Evolutionary conservation across 176 grass and related monocot genomes (phyloP), one percentile per base, ranked within the genome.

Genomic region (Phragmites australis): DNA sequence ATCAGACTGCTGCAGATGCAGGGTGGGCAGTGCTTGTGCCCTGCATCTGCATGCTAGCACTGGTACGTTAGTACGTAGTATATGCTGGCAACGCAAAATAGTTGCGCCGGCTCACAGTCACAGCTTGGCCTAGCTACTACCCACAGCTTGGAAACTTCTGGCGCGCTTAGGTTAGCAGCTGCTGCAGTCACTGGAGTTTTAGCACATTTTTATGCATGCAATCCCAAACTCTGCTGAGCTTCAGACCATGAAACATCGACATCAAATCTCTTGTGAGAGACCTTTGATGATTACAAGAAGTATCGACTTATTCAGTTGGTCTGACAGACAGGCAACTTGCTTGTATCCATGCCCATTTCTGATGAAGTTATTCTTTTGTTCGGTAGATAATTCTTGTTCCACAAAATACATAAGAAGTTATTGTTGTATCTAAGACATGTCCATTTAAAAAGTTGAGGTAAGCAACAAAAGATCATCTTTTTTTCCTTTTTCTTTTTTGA

Each of bases 241-340:
- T 27, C 68, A 73, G 68, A 63, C 68, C 44, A 83, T 74, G 70
- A 74, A 83, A 65, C 70, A 74, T 83, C 81, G 15, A 53, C 70
- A n/a, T 83, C 57, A 37, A 19, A 74, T 83, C 69, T 53, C 45
- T 9, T 48, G 34, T 7, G 17, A n/a, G 16, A 55, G 21, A 26
- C 62, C 47, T 40, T 29, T 44, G 64, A 69, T 69, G 77, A 43
- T 80, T 67, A 56, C 37, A 44, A 15, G 51, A 3, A n/a, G 23
- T 23, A 52, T 74, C 17, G 7, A 3, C 16, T 64, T 37, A 70
- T 58, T 46, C n/a, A 45, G 17, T 12, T 7, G 0, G 62, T 22
- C 41, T 65, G 18, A 21, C 8, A 40, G 17, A 2, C 34, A 45
- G 7, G 31, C 23, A 58, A n/a, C n/a, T n/a, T n/a, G n/a, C n/a